These are phyloP conservation scores for Nemania diffusa DNA, from an alignment of 2,329 filamentous ascomycete species.

Conservation along the genomic window DNA sequence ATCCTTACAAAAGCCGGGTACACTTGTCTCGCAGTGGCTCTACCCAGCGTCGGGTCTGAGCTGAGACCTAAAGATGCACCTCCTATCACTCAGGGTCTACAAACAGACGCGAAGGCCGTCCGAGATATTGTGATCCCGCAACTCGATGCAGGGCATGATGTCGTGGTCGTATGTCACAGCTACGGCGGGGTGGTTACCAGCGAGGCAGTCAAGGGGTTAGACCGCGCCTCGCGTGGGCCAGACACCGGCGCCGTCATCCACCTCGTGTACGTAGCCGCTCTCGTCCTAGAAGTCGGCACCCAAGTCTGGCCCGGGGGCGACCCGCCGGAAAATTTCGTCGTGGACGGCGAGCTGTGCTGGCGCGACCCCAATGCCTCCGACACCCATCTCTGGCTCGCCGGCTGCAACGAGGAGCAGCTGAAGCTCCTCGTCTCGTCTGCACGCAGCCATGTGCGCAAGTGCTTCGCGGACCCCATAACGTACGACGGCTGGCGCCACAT, in stretches of 20 bases:
- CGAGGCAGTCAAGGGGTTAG: conserved; percentile 37
- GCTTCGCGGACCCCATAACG: conserved; percentile 31
- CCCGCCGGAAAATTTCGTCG: conserved; percentile 18
- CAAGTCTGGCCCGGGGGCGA: conserved; percentile 34
- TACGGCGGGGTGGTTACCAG: conserved; percentile 40
- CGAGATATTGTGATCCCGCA: conserved; percentile 30
- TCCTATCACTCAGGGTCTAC: conserved; percentile 30
- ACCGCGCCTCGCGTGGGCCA: conserved; percentile 30
- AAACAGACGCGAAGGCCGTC: conserved; percentile 35
- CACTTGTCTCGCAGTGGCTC: conserved; percentile 30
- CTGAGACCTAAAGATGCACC: conserved; percentile 26
- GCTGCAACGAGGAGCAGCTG: conserved; percentile 29
- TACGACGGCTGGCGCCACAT: conserved; percentile 35
- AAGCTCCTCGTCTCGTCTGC: conserved; percentile 9
- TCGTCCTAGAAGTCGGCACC: conserved; percentile 34
- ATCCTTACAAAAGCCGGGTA: conserved; percentile 35
- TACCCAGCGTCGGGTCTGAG: conserved; percentile 36
- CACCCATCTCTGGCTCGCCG: conserved; percentile 13
- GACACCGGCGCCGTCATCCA: conserved; percentile 31
- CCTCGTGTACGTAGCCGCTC: conserved; percentile 38
- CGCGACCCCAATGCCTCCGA: conserved; percentile 17
- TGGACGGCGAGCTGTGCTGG: conserved; percentile 32
- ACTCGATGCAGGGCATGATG: conserved; percentile 36
- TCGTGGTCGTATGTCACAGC: conserved; percentile 37
- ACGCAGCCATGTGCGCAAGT: conserved; percentile 31